A percentile compares a stretch with the other conserved stretches of the same genome.
Evolutionary conservation across 2,329 filamentous ascomycete species (phyloP).

Genomic region (Fonsecaea multimorphosa): DNA sequence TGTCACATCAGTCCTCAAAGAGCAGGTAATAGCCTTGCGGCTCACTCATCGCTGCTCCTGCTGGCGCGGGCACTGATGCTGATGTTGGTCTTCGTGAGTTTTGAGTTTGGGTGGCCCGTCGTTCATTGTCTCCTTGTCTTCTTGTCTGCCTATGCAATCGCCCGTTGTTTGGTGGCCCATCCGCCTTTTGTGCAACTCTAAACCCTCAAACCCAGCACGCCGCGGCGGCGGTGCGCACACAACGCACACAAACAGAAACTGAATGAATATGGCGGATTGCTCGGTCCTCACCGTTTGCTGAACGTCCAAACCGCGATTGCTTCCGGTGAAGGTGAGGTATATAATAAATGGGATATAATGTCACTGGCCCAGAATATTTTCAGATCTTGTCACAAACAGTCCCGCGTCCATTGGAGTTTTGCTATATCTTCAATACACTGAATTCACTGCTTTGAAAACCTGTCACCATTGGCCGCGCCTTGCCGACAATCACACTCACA

Average conservation of each 20-base stretch:
- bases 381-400: neutral
- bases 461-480: neutral
- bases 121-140: constrained; percentile 4
- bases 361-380: neutral
- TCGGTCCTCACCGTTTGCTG: constrained; percentile 4
- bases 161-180: constrained; percentile 15
- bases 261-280: neutral
- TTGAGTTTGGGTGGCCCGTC: constrained; percentile 4
- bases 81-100: neutral
- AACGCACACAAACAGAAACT: neutral
- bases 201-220: constrained; percentile 4
- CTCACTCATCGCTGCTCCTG: neutral
- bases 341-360: neutral
- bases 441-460: neutral
- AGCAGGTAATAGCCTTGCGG: neutral
- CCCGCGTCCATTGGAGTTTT: neutral
- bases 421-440: constrained; percentile 3
- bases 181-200: constrained; percentile 3
- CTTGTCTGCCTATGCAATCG: constrained; percentile 13
- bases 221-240: neutral
- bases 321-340: neutral
- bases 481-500: neutral
- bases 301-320: neutral
- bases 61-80: neutral
- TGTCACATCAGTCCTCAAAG: neutral